phyloP scores from a whole-genome alignment of 306 rosid species.

The Ammopiptanthus mongolicus region DNA sequence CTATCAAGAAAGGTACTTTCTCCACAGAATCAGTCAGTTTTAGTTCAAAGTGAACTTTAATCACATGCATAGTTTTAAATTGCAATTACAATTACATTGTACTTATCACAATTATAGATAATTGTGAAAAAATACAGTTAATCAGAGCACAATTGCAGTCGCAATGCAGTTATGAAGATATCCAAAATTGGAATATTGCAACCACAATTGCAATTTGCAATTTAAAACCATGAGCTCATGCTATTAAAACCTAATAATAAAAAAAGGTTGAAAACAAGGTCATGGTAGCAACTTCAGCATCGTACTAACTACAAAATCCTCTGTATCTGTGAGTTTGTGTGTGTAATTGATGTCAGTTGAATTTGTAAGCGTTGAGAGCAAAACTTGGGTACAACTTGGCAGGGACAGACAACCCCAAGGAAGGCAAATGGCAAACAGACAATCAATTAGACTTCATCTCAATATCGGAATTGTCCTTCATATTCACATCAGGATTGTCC shows the following conservation, averaged over 20 bases:
- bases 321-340: not conserved
- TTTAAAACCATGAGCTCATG: not conserved
- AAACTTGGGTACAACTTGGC: slow-evolving; percentile 8
- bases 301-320: slow-evolving; percentile 26
- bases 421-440: slow-evolving; percentile 8
- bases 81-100: not conserved
- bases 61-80: not conserved
- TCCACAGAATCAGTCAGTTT: not conserved
- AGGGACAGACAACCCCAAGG: not conserved
- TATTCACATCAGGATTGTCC: slow-evolving; percentile 41
- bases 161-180: too few relatives aligned
- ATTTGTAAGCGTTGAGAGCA: slow-evolving; percentile 18
- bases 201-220: not conserved
- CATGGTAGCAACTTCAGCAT: not conserved
- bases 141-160: not conserved
- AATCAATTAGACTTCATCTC: slow-evolving; percentile 78
- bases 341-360: not conserved
- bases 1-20: not conserved
- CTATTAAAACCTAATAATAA: not conserved
- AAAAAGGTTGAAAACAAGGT: slow-evolving; percentile 8
- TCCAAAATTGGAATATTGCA: too few relatives aligned
- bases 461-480: slow-evolving; percentile 44
- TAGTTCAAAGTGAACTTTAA: slow-evolving; percentile 5
- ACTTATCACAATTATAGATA: too few relatives aligned
- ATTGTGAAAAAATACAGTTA: too few relatives aligned